Evolutionary conservation across 2,329 filamentous ascomycete species (phyloP), one percentile per base, ranked within the genome.

Genomic region (Colletotrichum liaoningense): DNA sequence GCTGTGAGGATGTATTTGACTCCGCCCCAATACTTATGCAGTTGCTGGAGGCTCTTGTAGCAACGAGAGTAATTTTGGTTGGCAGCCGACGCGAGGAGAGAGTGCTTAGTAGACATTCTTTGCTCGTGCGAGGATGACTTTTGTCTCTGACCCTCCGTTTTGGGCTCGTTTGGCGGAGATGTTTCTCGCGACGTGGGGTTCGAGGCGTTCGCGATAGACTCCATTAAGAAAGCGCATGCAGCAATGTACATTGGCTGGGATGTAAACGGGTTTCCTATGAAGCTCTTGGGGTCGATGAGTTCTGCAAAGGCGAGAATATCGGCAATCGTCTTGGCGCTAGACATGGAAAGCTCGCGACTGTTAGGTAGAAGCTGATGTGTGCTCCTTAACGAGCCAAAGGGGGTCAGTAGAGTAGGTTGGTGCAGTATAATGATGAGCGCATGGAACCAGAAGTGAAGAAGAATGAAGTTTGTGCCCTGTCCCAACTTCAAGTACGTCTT

Each of bases 161-260:
- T 83, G 11, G 63, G 60, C 14, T 80, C 80, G 5, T 75, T 75
- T 0, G 86, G 84, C 1, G 89, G 90, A 0, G 89, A 89, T 1
- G 84, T 80, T 46, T 91, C 90, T 67, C 91, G 87, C 0, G 93
- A 94, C 33, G 92, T 80, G 24, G 91, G 87, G 71, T 92, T 90
- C 0, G 93, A 93, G 26, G 92, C 92, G 74, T 91, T 92, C 16
- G 93, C 89, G 4, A 91, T 92, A 5, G 93, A 94, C 79, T 97
- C 95, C 84, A 95, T 94, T 19, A 97, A 84, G 77, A 97, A 97
- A 0, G 95, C 95, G 79, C 94, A 97, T 1, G 94, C 95, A 1
- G 95, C 95, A 73, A 97, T 96, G 77, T 97, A 97, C 79, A 97
- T 97, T 0, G 95, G 95, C 81, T 97, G 95, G 60, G 93, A 95